Evolutionary conservation across 306 rosid genomes (phyloP), one percentile per base, ranked within the genome.

Genomic region (Lathyrus aphaca): DNA sequence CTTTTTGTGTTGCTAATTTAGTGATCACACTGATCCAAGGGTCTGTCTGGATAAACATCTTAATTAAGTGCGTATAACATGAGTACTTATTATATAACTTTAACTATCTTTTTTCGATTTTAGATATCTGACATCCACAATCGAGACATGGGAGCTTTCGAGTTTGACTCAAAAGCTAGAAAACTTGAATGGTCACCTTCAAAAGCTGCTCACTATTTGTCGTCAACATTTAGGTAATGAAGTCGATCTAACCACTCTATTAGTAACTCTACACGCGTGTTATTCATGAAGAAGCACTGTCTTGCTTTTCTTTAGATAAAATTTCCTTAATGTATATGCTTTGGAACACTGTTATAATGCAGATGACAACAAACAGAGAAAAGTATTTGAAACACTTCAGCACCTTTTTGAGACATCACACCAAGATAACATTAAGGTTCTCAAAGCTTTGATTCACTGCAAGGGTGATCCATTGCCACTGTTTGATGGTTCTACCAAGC

Each of bases 61-160:
- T 44, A 44, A 44, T 14, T 44, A 14, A 44, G 16, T 14, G 50
- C 7, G 3, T 5, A 14, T 45, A 14, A 6, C 49, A 43, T 4
- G 6, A 13, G 17, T 13, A 3, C 17, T 3, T 43, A 43, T 5
- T 43, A 43, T 54, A 9, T 58, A 15, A 38, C 7, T 15, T 13
- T 38, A 29, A 74, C 72, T 6, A 40, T 17, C 5, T 0, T 7
- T 2, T 32, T 9, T 66, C 66, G 29, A 49, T 65, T 38, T 70
- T 66, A 88, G 97, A 79, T 68, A 73, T 10, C 6, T 72, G 42
- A 54, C 57, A 72, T 76, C 84, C 71, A 42, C 82, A 65, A 76
- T 68, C 23, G 94, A 89, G 62, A 30, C 85, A 7, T 93, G 98
- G 96, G 97, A 93, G 62, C 78, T 88, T 37, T 79, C 96, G 0